phyloP scores from a whole-genome alignment of 2,329 filamentous ascomycete genomes.

The Aciculosporium take region DNA sequence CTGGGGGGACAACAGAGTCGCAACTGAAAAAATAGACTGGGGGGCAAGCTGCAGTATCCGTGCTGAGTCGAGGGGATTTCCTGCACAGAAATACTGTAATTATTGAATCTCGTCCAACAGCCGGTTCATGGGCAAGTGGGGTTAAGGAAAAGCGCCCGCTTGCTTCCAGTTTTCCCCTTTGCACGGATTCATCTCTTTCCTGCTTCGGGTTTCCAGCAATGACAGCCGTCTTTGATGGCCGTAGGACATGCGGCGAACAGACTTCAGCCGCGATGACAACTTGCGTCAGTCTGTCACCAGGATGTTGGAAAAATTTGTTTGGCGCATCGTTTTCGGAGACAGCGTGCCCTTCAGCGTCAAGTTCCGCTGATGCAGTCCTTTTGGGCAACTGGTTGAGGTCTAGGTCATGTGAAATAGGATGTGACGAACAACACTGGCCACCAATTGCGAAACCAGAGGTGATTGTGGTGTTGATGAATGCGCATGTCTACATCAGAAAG shows the following conservation, averaged over 20 bases:
- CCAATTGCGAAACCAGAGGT: background rate
- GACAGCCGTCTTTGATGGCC: no score
- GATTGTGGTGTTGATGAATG: background rate
- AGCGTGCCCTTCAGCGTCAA: no score
- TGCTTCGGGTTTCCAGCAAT: no score
- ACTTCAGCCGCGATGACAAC: no score
- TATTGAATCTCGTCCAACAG: background rate
- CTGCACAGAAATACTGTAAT: background rate
- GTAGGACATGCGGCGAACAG: no score
- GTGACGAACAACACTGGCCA: background rate
- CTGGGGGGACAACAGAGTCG: background rate
- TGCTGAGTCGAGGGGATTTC: background rate
- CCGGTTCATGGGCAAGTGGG: background rate
- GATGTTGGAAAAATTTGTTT: background rate
- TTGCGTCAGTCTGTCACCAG: background rate
- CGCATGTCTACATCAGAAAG: no score
- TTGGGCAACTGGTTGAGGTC: no score
- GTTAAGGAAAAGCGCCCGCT: background rate
- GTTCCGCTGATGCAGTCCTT: background rate
- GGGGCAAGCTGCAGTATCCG: background rate
- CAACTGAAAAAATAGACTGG: slow-evolving; percentile 1
- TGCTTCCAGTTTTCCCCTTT: background rate
- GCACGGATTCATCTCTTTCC: no score
- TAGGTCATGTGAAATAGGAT: no score
- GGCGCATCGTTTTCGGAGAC: no score